These are phyloP conservation scores for Penicillium brevicompactum DNA, from an alignment of 2,329 filamentous ascomycete genomes.

Conservation along the genomic window DNA sequence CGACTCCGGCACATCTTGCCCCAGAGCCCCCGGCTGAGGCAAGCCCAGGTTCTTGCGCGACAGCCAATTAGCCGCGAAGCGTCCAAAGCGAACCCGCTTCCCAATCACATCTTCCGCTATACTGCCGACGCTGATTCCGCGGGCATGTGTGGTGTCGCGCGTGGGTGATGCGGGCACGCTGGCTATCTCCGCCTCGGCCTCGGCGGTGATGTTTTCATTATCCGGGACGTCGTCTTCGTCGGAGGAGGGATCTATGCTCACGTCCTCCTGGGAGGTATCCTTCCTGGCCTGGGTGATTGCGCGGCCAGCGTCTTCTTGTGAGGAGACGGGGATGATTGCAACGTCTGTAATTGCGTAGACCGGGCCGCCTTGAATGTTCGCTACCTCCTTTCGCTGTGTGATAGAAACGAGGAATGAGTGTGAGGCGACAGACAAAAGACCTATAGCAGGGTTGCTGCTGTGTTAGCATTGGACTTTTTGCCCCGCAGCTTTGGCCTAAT, in stretches of 20 bases:
- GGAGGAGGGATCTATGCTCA: conserved; percentile 30
- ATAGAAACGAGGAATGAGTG: conserved; percentile 85
- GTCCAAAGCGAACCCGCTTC: conserved; percentile 78
- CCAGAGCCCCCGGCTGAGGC: conserved; percentile 70
- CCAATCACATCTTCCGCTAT: conserved; percentile 88
- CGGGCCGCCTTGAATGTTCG: conserved; percentile 77
- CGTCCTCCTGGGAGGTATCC: conserved; percentile 45
- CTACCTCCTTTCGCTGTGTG: conserved; percentile 82
- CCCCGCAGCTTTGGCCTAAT: not conserved
- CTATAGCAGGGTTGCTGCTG: conserved; percentile 49
- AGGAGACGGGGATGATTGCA: conserved; percentile 83
- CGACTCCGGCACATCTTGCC: conserved; percentile 44
- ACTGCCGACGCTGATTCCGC: conserved; percentile 51
- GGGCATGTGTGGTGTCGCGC: conserved; percentile 24
- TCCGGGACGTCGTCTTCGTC: conserved; percentile 30
- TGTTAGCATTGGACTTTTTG: conserved; percentile 1
- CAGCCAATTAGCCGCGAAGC: conserved; percentile 91
- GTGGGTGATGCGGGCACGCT: conserved; percentile 31
- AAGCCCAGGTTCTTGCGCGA: conserved; percentile 79
- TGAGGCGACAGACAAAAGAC: conserved; percentile 79
- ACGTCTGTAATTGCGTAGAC: conserved; percentile 89
- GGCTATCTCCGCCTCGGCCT: conserved; percentile 29
- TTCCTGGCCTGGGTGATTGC: conserved; percentile 67
- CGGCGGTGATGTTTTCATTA: conserved; percentile 30
- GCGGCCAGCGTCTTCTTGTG: conserved; percentile 70